These are phyloP conservation scores for Aspergillus caelatus DNA, from an alignment of 2,329 filamentous ascomycete species.

Conservation along the genomic window DNA sequence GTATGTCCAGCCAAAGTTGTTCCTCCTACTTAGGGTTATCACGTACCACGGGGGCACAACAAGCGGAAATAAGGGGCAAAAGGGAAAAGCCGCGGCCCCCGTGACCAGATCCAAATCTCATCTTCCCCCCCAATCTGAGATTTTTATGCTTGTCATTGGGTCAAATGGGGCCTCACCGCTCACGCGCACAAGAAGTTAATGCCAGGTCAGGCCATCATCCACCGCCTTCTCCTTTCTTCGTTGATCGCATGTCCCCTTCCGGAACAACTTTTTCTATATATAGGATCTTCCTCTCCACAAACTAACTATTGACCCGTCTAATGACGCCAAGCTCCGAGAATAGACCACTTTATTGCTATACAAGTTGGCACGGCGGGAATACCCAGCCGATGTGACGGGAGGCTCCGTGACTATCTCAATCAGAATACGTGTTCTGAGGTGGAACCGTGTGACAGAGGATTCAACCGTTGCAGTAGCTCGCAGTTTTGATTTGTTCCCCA, in stretches of 20 bases:
- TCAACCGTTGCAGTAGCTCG: background rate
- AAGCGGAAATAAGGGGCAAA: background rate
- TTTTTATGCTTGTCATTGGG: background rate
- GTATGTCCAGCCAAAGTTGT: too few species aligned
- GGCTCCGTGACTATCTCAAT: background rate
- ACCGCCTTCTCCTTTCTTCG: background rate
- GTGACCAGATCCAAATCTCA: background rate
- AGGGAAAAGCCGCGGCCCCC: background rate
- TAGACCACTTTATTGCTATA: background rate
- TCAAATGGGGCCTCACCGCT: background rate
- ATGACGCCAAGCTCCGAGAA: background rate
- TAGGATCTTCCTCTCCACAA: conserved; percentile 1
- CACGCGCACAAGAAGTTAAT: too few species aligned
- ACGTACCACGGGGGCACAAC: background rate
- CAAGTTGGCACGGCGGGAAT: background rate
- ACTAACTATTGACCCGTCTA: background rate
- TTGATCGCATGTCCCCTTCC: background rate
- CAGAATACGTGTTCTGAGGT: background rate
- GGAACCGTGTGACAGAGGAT: background rate
- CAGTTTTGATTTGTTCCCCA: background rate
- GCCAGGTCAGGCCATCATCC: background rate
- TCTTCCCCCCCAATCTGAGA: background rate
- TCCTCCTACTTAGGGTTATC: background rate
- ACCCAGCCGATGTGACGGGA: background rate
- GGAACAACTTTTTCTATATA: background rate